Conservation (phyloP, 495 filamentous ascomycete genomes). For the Cairneyella variabilis region DNA sequence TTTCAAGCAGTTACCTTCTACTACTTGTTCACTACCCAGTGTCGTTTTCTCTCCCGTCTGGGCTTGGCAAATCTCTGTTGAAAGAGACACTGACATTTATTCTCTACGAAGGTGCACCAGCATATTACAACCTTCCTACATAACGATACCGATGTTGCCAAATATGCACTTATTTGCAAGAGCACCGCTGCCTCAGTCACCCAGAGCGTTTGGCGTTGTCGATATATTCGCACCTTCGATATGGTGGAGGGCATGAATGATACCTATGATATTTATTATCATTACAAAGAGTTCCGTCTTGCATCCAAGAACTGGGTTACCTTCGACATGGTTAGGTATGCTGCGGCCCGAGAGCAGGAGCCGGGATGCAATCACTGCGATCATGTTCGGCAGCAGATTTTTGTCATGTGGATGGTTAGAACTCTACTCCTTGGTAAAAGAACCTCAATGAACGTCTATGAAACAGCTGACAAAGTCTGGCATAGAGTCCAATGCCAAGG, state of each 20-base stretch:
- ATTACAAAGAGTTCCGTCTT: constrained; percentile 7
- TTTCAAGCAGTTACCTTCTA: too few relatives aligned
- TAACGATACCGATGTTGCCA: constrained; percentile 11
- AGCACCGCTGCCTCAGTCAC: constrained; percentile 1
- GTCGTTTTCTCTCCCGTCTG: constrained; percentile 9
- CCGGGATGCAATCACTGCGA: not conserved
- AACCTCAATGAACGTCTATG: not conserved
- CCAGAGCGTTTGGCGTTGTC: constrained; percentile 16
- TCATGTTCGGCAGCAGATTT: not conserved
- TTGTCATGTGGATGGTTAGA: constrained; percentile 8
- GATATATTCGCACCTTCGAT: constrained; percentile 13
- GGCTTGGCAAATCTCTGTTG: constrained; percentile 3
- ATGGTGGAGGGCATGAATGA: not conserved
- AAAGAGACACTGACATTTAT: constrained; percentile 6
- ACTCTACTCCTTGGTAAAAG: constrained; percentile 14
- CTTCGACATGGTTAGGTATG: constrained; percentile 5
- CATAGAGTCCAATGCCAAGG: constrained; percentile 15
- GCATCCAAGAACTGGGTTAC: constrained; percentile 1
- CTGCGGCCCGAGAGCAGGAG: not conserved
- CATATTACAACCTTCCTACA: constrained; percentile 16
- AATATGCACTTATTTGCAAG: constrained; percentile 8
- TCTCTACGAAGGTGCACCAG: constrained; percentile 17
- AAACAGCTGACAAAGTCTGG: not conserved
- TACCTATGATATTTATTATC: not conserved
- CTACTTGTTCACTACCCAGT: too few relatives aligned